phyloP scores from a whole-genome alignment of 108 stramenopile genomes.

The Discostella pseudostelligera region DNA sequence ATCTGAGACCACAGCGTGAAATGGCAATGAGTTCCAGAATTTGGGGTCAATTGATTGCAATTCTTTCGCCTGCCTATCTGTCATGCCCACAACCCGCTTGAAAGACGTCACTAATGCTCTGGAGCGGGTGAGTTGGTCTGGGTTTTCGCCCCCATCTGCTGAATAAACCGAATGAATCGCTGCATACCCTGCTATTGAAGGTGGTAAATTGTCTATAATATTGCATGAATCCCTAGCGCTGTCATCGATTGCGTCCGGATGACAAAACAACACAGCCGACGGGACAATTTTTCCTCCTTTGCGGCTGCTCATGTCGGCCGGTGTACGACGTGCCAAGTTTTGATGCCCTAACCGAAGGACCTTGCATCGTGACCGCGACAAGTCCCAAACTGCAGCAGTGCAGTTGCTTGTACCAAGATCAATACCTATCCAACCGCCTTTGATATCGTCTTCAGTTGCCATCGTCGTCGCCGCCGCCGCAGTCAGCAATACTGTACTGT shows the following conservation, averaged over 20 bases:
- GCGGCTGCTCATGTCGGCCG: conserved; percentile 5
- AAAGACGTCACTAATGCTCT: conserved; percentile 49
- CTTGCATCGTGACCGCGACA: conserved; percentile 61
- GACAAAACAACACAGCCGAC: conserved; percentile 43
- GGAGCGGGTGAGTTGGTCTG: background rate
- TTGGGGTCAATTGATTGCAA: conserved; percentile 42
- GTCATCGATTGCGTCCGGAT: conserved; percentile 13
- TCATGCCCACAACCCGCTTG: conserved; percentile 67
- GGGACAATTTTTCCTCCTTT: conserved; percentile 57
- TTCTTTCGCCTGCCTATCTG: conserved; percentile 38
- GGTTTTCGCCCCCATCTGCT: conserved; percentile 14
- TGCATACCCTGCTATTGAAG: conserved; percentile 42
- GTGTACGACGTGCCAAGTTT: conserved; percentile 21
- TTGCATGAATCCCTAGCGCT: background rate
- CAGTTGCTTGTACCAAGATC: conserved; percentile 86
- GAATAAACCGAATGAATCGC: conserved; percentile 7
- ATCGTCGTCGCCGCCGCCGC: no score
- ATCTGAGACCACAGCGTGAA: conserved; percentile 27
- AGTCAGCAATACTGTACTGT: no score
- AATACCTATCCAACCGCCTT: conserved; percentile 78
- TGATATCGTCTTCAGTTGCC: background rate
- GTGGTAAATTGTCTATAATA: conserved; percentile 25
- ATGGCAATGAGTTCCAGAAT: conserved; percentile 54
- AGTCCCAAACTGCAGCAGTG: conserved; percentile 76
- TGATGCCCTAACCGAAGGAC: conserved; percentile 54